These are phyloP conservation scores for Daldinia eschscholtzii DNA, from an alignment of 2,329 filamentous ascomycete species.

Conservation along the genomic window DNA sequence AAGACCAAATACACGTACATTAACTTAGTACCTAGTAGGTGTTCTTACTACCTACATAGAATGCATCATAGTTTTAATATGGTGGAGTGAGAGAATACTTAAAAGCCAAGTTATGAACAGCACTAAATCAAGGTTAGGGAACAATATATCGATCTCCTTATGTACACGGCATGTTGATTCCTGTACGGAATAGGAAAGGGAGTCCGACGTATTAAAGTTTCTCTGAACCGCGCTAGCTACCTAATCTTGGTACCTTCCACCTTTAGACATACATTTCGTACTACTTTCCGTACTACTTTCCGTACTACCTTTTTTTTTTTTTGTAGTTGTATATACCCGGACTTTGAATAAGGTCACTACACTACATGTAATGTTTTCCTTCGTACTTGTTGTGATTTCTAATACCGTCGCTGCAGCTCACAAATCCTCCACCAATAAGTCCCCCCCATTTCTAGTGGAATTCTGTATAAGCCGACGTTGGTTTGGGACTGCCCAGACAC, in stretches of 20 bases:
- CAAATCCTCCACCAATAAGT: conserved; percentile 14
- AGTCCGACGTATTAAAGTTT: conserved; percentile 28
- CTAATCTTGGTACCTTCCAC: conserved; percentile 35
- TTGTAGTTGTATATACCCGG: conserved; percentile 31
- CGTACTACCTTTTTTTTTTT: background rate
- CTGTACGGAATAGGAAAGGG: conserved; percentile 36
- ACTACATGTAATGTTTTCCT: background rate
- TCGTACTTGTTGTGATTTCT: conserved; percentile 4
- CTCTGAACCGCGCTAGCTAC: conserved; percentile 1
- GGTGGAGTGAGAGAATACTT: conserved; percentile 3
- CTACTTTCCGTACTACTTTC: no score
- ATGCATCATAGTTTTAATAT: conserved; percentile 1
- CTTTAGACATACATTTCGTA: conserved; percentile 16
- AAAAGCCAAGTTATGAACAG: conserved; percentile 12
- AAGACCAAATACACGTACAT: background rate
- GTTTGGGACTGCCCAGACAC: conserved; percentile 18
- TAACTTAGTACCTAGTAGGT: no score
- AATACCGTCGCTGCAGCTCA: background rate
- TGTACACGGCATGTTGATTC: conserved; percentile 34
- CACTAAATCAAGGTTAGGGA: conserved; percentile 28
- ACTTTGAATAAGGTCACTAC: background rate
- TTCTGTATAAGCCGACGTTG: conserved; percentile 6
- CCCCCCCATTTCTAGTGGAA: conserved; percentile 4
- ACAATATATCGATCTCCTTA: conserved; percentile 29
- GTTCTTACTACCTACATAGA: background rate